phyloP scores from a whole-genome alignment of 148 eudicot species.

The Camellia japonica region DNA sequence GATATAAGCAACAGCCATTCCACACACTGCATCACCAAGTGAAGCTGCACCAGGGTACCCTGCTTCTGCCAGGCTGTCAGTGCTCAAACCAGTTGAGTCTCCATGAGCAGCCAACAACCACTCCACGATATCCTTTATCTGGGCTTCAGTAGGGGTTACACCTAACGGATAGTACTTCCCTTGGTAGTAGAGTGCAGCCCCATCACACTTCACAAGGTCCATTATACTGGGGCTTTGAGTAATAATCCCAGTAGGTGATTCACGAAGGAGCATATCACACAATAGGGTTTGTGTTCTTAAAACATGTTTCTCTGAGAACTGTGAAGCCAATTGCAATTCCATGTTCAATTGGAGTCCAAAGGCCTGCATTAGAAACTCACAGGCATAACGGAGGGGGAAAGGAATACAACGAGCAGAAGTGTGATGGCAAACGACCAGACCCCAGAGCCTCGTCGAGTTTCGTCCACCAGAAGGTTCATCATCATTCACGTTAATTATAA shows the following conservation, averaged over 20 bases:
- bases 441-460: constrained; percentile 79
- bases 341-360: constrained; percentile 88
- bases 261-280: constrained; percentile 93
- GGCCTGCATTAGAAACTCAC: constrained; percentile 98
- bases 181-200: constrained; percentile 76
- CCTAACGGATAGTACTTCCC: constrained; percentile 76
- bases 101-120: constrained; percentile 71
- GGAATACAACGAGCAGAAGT: constrained; percentile 74
- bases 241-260: constrained; percentile 77
- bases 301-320: constrained; percentile 69
- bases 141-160: constrained; percentile 80
- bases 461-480: constrained; percentile 50
- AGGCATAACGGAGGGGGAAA: constrained; percentile 90
- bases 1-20: constrained; percentile 94
- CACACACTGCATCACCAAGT: constrained; percentile 86
- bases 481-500: constrained; percentile 72
- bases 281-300: constrained; percentile 80
- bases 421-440: constrained; percentile 95
- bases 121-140: constrained; percentile 75
- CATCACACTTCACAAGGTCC: constrained; percentile 93
- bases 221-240: constrained; percentile 87
- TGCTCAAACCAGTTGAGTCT: constrained; percentile 90
- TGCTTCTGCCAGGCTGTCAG: constrained; percentile 85
- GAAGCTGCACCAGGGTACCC: constrained; percentile 81
- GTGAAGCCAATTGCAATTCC: constrained; percentile 81